Percentiles rank a stretch among this genome's conserved stretches.
phyloP scores from a whole-genome alignment of 2,329 filamentous ascomycete genomes.

The Trichoderma semiorbis region DNA sequence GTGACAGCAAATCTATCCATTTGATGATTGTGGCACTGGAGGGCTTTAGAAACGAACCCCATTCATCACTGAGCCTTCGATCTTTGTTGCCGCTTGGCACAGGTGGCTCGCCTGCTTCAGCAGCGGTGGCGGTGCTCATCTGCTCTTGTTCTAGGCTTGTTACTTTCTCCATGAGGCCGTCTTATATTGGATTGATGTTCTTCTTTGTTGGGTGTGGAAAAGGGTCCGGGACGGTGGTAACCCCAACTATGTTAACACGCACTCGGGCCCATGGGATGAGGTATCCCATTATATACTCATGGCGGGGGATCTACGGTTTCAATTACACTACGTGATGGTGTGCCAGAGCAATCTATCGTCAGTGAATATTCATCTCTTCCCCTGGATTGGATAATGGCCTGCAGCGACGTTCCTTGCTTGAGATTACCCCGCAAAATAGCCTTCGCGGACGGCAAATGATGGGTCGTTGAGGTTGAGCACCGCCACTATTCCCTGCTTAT shows the following conservation, averaged over 20 bases:
- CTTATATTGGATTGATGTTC: not conserved
- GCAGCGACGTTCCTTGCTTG: not conserved
- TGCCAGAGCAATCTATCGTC: not conserved
- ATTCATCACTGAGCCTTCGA: constrained; percentile 43
- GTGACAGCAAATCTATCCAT: not conserved
- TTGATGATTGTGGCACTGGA: not conserved
- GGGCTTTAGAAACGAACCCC: constrained; percentile 40
- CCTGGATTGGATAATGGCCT: not conserved
- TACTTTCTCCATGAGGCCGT: not conserved
- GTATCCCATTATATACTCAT: not conserved
- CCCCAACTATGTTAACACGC: not conserved
- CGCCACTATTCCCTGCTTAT: not conserved
- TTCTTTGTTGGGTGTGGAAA: not conserved
- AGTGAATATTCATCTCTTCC: not conserved
- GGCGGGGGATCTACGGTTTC: not conserved
- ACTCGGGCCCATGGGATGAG: not conserved
- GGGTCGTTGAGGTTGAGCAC: not conserved
- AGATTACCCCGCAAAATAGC: constrained; percentile 11
- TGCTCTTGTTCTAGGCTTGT: not conserved
- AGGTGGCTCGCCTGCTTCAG: not conserved
- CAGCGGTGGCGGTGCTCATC: not conserved
- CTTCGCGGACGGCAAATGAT: not conserved
- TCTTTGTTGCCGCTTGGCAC: constrained; percentile 27
- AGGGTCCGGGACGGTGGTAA: not conserved
- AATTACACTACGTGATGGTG: not conserved